These are phyloP conservation scores for Exserohilum turcica DNA, from an alignment of 2,329 filamentous ascomycete species.

Conservation along the genomic window DNA sequence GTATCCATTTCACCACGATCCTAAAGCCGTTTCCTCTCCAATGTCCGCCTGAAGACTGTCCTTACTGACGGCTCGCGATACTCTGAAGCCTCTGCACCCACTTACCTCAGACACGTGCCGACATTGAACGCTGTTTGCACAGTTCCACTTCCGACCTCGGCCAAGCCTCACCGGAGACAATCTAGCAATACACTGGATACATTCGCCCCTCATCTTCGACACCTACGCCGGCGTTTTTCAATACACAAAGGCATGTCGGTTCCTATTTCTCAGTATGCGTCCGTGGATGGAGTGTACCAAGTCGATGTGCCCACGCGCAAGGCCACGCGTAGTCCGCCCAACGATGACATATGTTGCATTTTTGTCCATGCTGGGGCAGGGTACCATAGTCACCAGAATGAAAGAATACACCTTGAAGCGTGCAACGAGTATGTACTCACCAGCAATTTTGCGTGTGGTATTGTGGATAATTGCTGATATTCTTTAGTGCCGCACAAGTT, in stretches of 20 bases:
- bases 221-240: constrained; percentile 35
- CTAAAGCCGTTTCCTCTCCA: constrained; percentile 7
- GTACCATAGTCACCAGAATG: constrained; percentile 87
- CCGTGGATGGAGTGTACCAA: constrained; percentile 31
- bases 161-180: background rate
- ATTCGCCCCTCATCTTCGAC: constrained; percentile 29
- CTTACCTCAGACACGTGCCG: background rate
- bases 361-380: constrained; percentile 96
- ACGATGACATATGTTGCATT: constrained; percentile 70
- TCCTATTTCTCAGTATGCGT: constrained; percentile 19
- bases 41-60: constrained; percentile 14
- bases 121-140: background rate
- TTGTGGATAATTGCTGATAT: constrained; percentile 1
- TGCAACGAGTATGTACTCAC: constrained; percentile 76
- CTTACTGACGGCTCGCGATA: background rate
- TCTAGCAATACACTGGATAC: constrained; percentile 25
- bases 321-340: constrained; percentile 46
- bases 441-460: background rate
- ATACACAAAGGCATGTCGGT: constrained; percentile 34
- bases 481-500: constrained; percentile 73
- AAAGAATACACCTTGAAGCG: constrained; percentile 79
- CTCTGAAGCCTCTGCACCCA: background rate
- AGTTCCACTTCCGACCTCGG: background rate
- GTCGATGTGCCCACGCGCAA: constrained; percentile 41
- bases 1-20: constrained; percentile 11